These are phyloP conservation scores for Apiotrichum gamsii DNA, from an alignment of 1,284 basidiomycete genomes.

Conservation along the genomic window DNA sequence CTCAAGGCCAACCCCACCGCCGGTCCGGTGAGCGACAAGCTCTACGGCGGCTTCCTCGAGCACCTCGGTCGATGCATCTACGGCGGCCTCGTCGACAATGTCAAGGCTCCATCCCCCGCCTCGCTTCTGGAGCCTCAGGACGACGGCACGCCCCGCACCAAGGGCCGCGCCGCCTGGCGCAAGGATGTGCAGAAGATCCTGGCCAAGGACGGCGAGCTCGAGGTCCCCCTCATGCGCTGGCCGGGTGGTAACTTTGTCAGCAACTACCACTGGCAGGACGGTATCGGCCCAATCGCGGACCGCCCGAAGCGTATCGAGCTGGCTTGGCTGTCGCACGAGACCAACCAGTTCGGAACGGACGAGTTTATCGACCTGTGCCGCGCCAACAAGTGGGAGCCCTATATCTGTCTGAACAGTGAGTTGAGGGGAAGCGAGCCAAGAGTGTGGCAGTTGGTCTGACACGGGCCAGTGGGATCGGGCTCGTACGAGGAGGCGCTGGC, in stretches of 20 bases:
- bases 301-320: constrained; percentile 57
- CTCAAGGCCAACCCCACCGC: constrained; percentile 22
- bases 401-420: constrained; percentile 55
- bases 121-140: constrained; percentile 34
- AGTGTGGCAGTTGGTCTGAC: constrained; percentile 2
- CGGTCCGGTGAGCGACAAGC: constrained; percentile 24
- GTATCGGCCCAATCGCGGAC: constrained; percentile 54
- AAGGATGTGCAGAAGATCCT: constrained; percentile 56
- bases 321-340: constrained; percentile 59
- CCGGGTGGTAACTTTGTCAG: constrained; percentile 56
- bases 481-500: constrained; percentile 59
- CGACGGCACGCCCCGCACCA: constrained; percentile 22
- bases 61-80: constrained; percentile 60
- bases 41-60: constrained; percentile 60
- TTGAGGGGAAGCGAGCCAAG: no score
- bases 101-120: constrained; percentile 41
- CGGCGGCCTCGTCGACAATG: constrained; percentile 56
- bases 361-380: constrained; percentile 48
- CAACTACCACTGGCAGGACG: constrained; percentile 64
- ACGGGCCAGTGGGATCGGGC: constrained; percentile 63
- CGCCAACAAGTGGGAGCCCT: constrained; percentile 52
- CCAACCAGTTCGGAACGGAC: constrained; percentile 61
- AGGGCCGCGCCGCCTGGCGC: constrained; percentile 51
- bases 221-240: constrained; percentile 58
- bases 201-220: constrained; percentile 51